phyloP scores from a whole-genome alignment of 306 rosid species.

The Citrullus mucosospermus region DNA sequence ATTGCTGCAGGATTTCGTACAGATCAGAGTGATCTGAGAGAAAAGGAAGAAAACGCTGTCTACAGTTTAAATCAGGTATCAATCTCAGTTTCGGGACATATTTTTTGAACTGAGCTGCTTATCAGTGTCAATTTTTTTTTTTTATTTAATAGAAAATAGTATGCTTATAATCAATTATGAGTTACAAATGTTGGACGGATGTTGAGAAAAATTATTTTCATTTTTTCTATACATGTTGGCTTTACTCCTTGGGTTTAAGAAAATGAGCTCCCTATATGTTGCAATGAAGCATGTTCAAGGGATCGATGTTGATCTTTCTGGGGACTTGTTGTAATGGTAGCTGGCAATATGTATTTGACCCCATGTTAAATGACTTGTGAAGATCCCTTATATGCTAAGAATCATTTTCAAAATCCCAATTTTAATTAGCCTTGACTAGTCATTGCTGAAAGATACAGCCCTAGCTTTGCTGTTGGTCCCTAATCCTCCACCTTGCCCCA shows the following conservation, averaged over 20 bases:
- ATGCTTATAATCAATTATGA: background rate
- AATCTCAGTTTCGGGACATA: background rate
- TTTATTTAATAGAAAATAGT: background rate
- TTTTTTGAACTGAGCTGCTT: background rate
- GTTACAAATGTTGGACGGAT: background rate
- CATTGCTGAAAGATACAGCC: background rate
- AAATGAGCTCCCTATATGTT: background rate
- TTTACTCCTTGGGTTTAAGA: background rate
- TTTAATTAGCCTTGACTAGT: background rate
- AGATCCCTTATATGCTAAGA: background rate
- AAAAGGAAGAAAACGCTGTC: slow-evolving; percentile 59
- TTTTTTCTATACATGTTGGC: background rate
- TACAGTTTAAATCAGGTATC: slow-evolving; percentile 74
- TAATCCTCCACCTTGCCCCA: background rate
- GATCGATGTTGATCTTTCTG: background rate
- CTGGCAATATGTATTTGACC: background rate
- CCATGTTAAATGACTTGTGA: background rate
- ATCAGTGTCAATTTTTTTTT: background rate
- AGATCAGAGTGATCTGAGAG: slow-evolving; percentile 47
- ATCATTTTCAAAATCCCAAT: background rate
- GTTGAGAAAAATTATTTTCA: background rate
- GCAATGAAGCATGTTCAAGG: background rate
- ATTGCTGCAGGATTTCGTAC: slow-evolving; percentile 60
- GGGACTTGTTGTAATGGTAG: background rate
- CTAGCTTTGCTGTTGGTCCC: background rate